These are phyloP conservation scores for Fusarium transvaalense DNA, from an alignment of 2,329 filamentous ascomycete genomes.

Conservation along the genomic window DNA sequence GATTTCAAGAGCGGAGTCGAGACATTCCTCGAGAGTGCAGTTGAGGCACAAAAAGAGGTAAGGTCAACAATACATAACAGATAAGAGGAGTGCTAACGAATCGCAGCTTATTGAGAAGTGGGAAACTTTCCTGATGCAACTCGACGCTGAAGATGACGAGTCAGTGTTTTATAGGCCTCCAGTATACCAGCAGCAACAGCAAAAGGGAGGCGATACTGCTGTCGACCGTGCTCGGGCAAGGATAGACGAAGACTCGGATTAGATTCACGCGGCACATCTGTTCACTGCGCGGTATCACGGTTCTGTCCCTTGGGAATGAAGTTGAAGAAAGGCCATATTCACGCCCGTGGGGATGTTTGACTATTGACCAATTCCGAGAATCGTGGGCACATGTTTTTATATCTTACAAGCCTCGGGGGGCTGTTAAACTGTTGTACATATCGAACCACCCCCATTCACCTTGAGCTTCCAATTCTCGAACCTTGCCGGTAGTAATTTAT, in stretches of 20 bases:
- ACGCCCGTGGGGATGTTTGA: conserved; percentile 30
- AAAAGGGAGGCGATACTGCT: conserved; percentile 68
- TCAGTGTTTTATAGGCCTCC: conserved; percentile 74
- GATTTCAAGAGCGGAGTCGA: conserved; percentile 99
- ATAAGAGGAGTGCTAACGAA: conserved; percentile 42
- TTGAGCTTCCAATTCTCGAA: conserved; percentile 30
- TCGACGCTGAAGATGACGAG: conserved; percentile 93
- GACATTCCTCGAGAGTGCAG: conserved; percentile 95
- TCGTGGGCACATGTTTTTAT: conserved; percentile 50
- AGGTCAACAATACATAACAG: conserved; percentile 48
- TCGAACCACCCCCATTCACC: conserved; percentile 45
- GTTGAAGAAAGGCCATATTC: conserved; percentile 22
- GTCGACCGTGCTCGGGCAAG: conserved; percentile 70
- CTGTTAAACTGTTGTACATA: conserved; percentile 53
- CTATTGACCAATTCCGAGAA: conserved; percentile 42
- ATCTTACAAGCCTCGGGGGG: conserved; percentile 54
- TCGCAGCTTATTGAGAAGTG: conserved; percentile 82
- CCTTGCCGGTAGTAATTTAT: conserved; percentile 35
- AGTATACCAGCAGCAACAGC: conserved; percentile 66
- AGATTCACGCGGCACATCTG: conserved; percentile 42
- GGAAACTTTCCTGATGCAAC: conserved; percentile 97
- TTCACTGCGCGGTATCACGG: conserved; percentile 27
- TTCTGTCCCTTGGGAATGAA: conserved; percentile 28
- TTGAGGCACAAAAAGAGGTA: conserved; percentile 99
- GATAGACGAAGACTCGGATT: conserved; percentile 72